Evolutionary conservation across 257 asterid species (phyloP).

Genomic region (Pogostemon cablin): DNA sequence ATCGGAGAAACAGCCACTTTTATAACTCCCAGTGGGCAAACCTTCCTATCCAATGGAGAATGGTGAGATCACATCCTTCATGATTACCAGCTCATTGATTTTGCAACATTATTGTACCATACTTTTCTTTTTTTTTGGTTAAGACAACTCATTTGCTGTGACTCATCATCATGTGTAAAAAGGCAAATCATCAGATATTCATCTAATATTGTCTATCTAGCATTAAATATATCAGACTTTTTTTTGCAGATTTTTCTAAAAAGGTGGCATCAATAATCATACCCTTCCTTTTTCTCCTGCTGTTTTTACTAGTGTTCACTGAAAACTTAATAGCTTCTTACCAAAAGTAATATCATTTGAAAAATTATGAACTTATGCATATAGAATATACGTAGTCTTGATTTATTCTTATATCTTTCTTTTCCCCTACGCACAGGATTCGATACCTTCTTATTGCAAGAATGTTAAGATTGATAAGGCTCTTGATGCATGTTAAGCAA

Average conservation of each 20-base stretch:
- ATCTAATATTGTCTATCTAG: slow-evolving; percentile 19
- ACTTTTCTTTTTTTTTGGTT: neutral
- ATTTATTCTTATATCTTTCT: neutral
- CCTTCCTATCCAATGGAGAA: slow-evolving; percentile 96
- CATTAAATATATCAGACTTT: slow-evolving; percentile 1
- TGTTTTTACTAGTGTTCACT: neutral
- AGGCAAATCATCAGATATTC: slow-evolving; percentile 14
- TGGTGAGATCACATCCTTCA: slow-evolving; percentile 57
- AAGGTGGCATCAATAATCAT: neutral
- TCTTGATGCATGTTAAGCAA: slow-evolving; percentile 79
- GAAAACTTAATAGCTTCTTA: neutral
- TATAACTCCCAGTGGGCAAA: slow-evolving; percentile 61
- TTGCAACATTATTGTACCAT: slow-evolving; percentile 2
- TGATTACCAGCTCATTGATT: slow-evolving; percentile 27
- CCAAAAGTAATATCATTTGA: too few relatives aligned
- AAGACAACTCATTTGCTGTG: neutral
- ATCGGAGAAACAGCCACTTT: slow-evolving; percentile 93
- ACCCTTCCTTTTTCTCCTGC: neutral
- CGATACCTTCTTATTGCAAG: slow-evolving; percentile 98
- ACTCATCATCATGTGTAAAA: neutral
- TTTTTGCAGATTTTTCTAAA: neutral
- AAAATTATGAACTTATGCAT: neutral
- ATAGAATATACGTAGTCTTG: neutral
- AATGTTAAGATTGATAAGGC: slow-evolving; percentile 92
- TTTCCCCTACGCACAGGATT: slow-evolving; percentile 61